These are phyloP conservation scores for Citrullus mucosospermus DNA, from an alignment of 306 rosid genomes.

Conservation along the genomic window DNA sequence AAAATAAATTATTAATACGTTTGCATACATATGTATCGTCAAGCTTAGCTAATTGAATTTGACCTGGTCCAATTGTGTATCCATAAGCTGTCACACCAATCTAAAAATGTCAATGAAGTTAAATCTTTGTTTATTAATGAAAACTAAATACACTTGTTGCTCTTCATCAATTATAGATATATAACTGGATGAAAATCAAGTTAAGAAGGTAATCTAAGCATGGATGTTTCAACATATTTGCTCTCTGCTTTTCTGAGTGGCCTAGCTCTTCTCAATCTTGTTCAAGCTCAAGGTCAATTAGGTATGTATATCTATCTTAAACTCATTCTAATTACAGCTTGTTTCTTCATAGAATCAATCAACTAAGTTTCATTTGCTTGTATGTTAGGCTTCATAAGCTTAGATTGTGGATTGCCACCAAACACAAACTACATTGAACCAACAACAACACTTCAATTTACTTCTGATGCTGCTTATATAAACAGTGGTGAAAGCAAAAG, in stretches of 20 bases:
- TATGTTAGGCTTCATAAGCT: conserved; percentile 6
- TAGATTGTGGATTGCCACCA: conserved; percentile 8
- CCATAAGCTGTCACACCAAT: neutral
- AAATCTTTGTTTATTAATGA: neutral
- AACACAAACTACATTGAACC: neutral
- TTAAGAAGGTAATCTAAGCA: neutral
- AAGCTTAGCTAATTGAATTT: neutral
- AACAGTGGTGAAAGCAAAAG: neutral
- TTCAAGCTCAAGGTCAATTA: neutral
- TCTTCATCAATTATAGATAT: neutral
- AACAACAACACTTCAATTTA: neutral
- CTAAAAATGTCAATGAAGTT: neutral
- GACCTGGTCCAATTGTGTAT: neutral
- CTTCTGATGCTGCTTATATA: conserved; percentile 4
- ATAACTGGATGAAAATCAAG: neutral
- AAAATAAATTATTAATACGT: neutral
- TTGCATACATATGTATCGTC: neutral
- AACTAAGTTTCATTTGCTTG: neutral
- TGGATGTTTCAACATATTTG: neutral
- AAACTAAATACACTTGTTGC: neutral
- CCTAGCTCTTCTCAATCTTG: neutral
- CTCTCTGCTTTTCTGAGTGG: neutral
- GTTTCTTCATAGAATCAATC: neutral
- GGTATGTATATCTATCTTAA: neutral
- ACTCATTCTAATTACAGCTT: neutral